Evolutionary conservation across 129 eudicot species (phyloP).

Genomic region (Heracleum sosnowskyi): DNA sequence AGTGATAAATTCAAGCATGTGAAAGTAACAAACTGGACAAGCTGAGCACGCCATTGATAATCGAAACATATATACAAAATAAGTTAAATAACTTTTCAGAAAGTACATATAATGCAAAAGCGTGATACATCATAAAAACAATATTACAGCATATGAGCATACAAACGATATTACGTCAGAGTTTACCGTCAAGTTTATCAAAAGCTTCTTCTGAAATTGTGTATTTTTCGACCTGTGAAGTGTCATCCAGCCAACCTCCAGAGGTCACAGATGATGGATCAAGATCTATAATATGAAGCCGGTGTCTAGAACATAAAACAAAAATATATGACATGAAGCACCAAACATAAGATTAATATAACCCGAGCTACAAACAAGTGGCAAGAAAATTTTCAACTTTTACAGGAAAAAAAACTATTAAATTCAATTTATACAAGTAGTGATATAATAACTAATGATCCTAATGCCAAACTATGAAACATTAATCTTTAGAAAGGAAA

Average conservation of each 20-base stretch:
- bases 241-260: conserved; percentile 97
- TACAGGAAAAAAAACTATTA: too few species aligned
- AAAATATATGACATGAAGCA: neutral
- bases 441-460: neutral
- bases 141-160: neutral
- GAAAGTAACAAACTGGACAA: neutral
- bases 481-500: neutral
- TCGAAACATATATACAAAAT: too few species aligned
- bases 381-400: neutral
- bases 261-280: conserved; percentile 97
- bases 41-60: neutral
- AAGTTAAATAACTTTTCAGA: neutral
- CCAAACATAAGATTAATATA: neutral
- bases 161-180: neutral
- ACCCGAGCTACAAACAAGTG: neutral
- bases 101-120: neutral
- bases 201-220: conserved; percentile 86
- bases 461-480: neutral
- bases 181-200: conserved; percentile 80
- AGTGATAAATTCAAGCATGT: neutral
- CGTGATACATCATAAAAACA: neutral
- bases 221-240: conserved; percentile 94
- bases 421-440: neutral
- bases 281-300: conserved; percentile 83
- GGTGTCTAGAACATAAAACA: conserved; percentile 44